These are phyloP conservation scores for Saururus chinensis DNA, from an alignment of 164 flowering plant species.

Conservation along the genomic window DNA sequence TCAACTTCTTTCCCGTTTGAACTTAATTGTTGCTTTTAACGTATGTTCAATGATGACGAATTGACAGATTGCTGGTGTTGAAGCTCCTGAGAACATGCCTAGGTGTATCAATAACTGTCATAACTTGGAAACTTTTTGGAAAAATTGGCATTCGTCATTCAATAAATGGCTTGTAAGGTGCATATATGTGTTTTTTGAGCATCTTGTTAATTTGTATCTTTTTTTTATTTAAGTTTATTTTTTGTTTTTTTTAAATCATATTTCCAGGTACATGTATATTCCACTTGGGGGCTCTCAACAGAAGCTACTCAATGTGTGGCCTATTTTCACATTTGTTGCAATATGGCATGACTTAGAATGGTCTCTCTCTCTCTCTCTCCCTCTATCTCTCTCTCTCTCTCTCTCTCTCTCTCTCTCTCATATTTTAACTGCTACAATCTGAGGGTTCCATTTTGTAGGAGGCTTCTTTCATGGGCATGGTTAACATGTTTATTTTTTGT, in stretches of 20 bases:
- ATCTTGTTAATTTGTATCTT: background rate
- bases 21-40: too few species aligned
- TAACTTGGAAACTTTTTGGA: slow-evolving; percentile 91
- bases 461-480: slow-evolving; percentile 99
- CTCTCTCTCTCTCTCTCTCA: slow-evolving; percentile 7
- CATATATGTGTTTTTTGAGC: slow-evolving; percentile 1
- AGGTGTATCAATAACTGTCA: slow-evolving; percentile 89
- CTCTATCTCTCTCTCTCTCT: slow-evolving; percentile 11
- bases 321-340: slow-evolving; percentile 97
- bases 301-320: slow-evolving; percentile 86
- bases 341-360: slow-evolving; percentile 98
- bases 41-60: background rate
- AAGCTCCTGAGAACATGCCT: slow-evolving; percentile 92
- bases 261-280: slow-evolving; percentile 79
- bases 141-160: slow-evolving; percentile 97
- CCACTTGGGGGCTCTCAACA: slow-evolving; percentile 89
- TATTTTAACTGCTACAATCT: background rate
- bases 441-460: slow-evolving; percentile 35
- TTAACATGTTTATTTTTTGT: slow-evolving; percentile 84
- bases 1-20: background rate
- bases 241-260: background rate
- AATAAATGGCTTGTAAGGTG: slow-evolving; percentile 99
- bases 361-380: slow-evolving; percentile 24
- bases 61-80: slow-evolving; percentile 66
- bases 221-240: background rate